Percentiles rank a stretch among this genome's conserved stretches.
These are phyloP conservation scores for Nakazawaea pomicola DNA, from an alignment of 805 yeast genomes.

Conservation along the genomic window DNA sequence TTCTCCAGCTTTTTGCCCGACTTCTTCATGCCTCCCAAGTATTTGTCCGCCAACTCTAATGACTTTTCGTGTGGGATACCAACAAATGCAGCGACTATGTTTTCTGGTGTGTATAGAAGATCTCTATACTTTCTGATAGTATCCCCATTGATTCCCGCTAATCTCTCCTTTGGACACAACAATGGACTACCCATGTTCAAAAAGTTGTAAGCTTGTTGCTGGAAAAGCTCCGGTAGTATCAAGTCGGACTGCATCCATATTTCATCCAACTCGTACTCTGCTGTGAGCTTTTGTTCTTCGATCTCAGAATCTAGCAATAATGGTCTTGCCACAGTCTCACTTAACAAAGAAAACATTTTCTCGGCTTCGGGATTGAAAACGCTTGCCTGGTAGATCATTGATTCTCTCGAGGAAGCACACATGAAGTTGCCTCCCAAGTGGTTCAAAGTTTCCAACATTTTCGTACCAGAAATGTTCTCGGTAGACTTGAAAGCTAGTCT, in stretches of 20 bases:
- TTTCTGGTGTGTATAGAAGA: slow-evolving; percentile 69
- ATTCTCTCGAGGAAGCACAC: slow-evolving; percentile 88
- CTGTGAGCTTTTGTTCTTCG: slow-evolving; percentile 64
- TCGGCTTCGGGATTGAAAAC: slow-evolving; percentile 85
- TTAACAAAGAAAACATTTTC: slow-evolving; percentile 66
- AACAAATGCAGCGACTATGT: slow-evolving; percentile 79
- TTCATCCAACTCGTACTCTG: slow-evolving; percentile 78
- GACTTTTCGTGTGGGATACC: slow-evolving; percentile 78
- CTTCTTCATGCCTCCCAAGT: slow-evolving; percentile 59
- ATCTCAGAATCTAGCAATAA: slow-evolving; percentile 63
- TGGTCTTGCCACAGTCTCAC: slow-evolving; percentile 78
- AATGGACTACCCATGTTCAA: slow-evolving; percentile 84
- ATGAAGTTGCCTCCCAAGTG: slow-evolving; percentile 89
- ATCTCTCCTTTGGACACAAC: slow-evolving; percentile 68
- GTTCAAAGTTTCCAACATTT: slow-evolving; percentile 73
- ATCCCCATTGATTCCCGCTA: slow-evolving; percentile 48
- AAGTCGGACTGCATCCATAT: slow-evolving; percentile 79
- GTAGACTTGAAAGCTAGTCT: slow-evolving; percentile 82
- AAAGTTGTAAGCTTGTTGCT: slow-evolving; percentile 68
- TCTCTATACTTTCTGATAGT: slow-evolving; percentile 55
- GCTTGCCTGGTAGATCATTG: slow-evolving; percentile 90
- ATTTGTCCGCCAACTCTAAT: slow-evolving; percentile 50
- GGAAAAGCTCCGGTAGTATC: slow-evolving; percentile 85
- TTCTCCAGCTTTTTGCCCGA: slow-evolving; percentile 21
- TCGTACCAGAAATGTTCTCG: slow-evolving; percentile 46